Evolutionary conservation across 2,329 filamentous ascomycete genomes (phyloP).

Genomic region (Colletotrichum sp.): DNA sequence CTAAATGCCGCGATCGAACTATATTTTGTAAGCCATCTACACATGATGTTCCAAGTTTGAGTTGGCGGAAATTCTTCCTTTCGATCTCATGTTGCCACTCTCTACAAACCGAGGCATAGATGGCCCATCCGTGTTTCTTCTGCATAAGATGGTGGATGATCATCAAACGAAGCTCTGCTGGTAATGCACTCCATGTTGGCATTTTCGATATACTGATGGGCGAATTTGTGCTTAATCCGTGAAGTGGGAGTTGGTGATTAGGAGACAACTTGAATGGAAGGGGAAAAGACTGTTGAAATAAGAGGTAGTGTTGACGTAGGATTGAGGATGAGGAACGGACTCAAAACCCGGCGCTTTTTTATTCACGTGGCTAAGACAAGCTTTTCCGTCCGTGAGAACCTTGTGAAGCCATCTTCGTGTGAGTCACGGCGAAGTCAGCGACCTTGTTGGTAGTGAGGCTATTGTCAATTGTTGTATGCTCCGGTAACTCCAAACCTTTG

Average conservation of each 20-base stretch:
- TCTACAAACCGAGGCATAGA: background rate
- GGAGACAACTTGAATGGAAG: too few species aligned
- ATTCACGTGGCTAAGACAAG: background rate
- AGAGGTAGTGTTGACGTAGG: background rate
- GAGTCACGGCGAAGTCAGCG: background rate
- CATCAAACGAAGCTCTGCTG: background rate
- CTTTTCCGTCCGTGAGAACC: background rate
- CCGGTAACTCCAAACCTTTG: background rate
- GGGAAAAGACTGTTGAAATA: background rate
- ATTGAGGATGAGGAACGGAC: background rate
- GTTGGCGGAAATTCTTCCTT: background rate
- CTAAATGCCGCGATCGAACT: background rate
- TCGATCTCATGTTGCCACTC: background rate
- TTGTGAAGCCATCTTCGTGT: background rate
- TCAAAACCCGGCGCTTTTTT: background rate
- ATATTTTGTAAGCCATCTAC: background rate
- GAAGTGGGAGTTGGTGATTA: too few species aligned
- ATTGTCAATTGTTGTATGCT: background rate
- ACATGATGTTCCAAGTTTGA: background rate
- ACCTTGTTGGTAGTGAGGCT: background rate
- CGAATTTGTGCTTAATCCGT: too few species aligned
- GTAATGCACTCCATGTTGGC: background rate
- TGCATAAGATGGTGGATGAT: background rate
- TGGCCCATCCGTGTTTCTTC: background rate
- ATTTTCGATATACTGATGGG: background rate